Conservation (phyloP, 2,329 filamentous ascomycete genomes). For the Aspergillus tubingensis region DNA sequence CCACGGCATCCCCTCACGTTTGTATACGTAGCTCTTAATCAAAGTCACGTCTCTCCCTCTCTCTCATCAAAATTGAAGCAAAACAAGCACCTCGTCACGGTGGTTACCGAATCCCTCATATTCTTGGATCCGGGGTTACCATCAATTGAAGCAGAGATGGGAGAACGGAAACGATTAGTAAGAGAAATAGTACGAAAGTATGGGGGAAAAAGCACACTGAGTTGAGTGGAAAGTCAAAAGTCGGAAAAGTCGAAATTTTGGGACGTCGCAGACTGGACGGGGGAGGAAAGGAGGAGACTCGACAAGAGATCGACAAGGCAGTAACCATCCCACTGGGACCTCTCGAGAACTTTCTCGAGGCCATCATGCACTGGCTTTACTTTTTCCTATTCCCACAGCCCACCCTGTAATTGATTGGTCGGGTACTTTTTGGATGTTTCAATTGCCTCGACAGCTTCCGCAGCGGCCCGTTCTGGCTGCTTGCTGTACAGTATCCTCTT, state of each 20-base stretch:
- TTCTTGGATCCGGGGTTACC: too few relatives aligned
- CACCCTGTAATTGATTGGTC: neutral
- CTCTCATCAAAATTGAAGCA: too few relatives aligned
- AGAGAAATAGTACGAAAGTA: too few relatives aligned
- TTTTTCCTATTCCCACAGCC: neutral
- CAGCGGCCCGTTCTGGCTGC: neutral
- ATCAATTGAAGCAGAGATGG: too few relatives aligned
- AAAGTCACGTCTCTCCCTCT: too few relatives aligned
- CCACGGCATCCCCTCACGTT: neutral
- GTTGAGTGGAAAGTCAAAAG: neutral
- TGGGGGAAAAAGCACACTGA: too few relatives aligned
- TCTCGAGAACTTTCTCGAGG: conserved; percentile 24
- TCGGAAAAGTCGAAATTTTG: conserved; percentile 1
- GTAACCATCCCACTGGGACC: conserved; percentile 22
- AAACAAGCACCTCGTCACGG: too few relatives aligned
- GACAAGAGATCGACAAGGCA: conserved; percentile 32
- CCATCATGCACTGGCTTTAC: neutral
- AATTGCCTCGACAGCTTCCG: neutral
- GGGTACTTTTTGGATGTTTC: neutral
- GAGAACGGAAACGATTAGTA: too few relatives aligned
- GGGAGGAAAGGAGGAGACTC: conserved; percentile 15
- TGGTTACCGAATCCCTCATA: too few relatives aligned
- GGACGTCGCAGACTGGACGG: conserved; percentile 8
- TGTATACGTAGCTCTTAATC: too few relatives aligned
- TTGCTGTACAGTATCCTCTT: neutral